These are phyloP conservation scores for Carex cristatella DNA, from an alignment of 176 grass and related monocot species.

Conservation along the genomic window DNA sequence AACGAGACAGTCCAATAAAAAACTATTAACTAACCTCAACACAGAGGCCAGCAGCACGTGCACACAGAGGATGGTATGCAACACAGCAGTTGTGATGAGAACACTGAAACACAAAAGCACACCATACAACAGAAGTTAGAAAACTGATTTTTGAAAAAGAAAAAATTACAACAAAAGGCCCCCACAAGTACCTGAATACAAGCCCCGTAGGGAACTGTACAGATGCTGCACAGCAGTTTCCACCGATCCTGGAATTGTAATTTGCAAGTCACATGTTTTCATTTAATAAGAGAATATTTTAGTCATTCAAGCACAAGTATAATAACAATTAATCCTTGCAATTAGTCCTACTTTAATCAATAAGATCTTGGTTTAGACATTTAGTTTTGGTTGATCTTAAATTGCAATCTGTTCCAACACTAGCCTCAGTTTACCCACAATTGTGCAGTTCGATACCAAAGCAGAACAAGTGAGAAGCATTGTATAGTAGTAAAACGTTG, in stretches of 20 bases:
- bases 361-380: constrained; percentile 3
- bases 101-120: constrained; percentile 48
- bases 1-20: not conserved
- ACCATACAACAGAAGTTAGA: constrained; percentile 16
- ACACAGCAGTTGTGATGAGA: constrained; percentile 93
- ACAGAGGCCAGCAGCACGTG: constrained; percentile 98
- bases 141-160: constrained; percentile 21
- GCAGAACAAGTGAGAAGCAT: not conserved
- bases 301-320: not conserved
- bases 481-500: not conserved
- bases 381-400: not conserved
- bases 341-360: not conserved
- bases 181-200: constrained; percentile 79
- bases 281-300: not conserved
- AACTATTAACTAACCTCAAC: constrained; percentile 57
- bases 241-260: constrained; percentile 68
- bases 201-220: constrained; percentile 90
- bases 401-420: not conserved
- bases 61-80: constrained; percentile 97
- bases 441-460: not conserved
- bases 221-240: constrained; percentile 99
- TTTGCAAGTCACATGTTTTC: not conserved
- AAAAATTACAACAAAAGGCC: constrained; percentile 21
- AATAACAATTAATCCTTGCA: not conserved
- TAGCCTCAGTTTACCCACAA: not conserved